Conservation (phyloP, 1,284 basidiomycete species). For the Apiotrichum laibachii region DNA sequence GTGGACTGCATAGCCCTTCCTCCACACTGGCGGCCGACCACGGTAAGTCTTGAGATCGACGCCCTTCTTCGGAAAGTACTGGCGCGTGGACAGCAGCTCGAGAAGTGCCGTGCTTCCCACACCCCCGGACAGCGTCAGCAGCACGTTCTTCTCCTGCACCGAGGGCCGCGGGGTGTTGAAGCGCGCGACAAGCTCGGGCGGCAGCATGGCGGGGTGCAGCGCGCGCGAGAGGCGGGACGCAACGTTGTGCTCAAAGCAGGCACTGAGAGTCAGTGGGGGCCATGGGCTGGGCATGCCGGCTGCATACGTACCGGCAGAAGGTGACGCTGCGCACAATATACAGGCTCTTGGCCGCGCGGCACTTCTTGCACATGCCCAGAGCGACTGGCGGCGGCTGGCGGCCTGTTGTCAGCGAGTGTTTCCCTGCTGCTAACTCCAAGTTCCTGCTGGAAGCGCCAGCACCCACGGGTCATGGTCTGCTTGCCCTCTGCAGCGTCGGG, state of each 20-base stretch:
- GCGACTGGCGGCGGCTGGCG: constrained; percentile 29
- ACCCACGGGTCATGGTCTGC: constrained; percentile 43
- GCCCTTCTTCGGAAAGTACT: constrained; percentile 32
- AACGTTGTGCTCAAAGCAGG: constrained; percentile 36
- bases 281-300: no score
- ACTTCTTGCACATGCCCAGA: constrained; percentile 35
- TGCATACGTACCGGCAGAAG: constrained; percentile 38
- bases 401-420: constrained; percentile 18
- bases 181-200: background rate
- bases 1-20: constrained; percentile 40
- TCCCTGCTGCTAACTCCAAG: background rate
- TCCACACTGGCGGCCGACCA: constrained; percentile 40
- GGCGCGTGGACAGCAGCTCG: constrained; percentile 29
- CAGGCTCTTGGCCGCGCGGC: constrained; percentile 30
- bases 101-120: constrained; percentile 44
- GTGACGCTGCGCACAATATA: constrained; percentile 39
- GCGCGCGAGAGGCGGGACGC: constrained; percentile 27
- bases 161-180: constrained; percentile 25
- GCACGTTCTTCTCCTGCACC: constrained; percentile 24
- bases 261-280: constrained; percentile 14
- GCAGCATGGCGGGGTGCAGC: constrained; percentile 34
- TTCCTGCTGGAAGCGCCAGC: background rate
- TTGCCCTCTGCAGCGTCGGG: constrained; percentile 21
- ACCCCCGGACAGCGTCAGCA: constrained; percentile 43
- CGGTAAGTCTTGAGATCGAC: constrained; percentile 31